Conservation (phyloP, 164 flowering plant species). For the Sextonia rubra region DNA sequence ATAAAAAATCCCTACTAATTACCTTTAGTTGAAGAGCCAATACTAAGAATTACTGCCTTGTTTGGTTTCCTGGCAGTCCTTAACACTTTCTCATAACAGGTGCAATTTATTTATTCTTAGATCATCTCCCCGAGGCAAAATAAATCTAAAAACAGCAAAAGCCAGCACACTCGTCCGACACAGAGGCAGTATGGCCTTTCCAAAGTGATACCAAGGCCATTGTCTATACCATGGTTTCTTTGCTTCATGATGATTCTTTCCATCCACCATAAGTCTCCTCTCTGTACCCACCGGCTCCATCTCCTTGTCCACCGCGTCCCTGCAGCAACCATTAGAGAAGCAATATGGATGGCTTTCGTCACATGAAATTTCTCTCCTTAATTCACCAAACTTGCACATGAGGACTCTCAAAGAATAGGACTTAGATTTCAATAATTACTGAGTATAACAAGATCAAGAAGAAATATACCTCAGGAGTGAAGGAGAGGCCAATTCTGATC, state of each 20-base stretch:
- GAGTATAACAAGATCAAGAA: not conserved
- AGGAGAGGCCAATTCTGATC: conserved; percentile 61
- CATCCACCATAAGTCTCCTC: conserved; percentile 43
- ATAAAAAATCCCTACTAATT: no score
- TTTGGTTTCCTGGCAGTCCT: not conserved
- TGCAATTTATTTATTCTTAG: not conserved
- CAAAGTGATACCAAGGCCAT: not conserved
- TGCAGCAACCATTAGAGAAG: not conserved
- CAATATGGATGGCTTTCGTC: not conserved
- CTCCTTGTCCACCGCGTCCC: conserved; percentile 11
- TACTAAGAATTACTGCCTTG: not conserved
- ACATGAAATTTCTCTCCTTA: not conserved
- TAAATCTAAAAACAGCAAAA: not conserved
- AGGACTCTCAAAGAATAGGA: not conserved
- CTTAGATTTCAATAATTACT: not conserved
- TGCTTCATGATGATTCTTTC: conserved; percentile 33
- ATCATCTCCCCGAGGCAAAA: not conserved
- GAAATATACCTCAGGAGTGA: conserved; percentile 44
- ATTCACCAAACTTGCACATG: not conserved
- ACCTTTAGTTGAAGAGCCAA: no score
- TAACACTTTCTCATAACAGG: no score
- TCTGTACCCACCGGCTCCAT: conserved; percentile 3
- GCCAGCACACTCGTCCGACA: not conserved
- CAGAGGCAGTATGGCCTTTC: not conserved
- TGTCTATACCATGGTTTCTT: not conserved